These are phyloP conservation scores for Iris macrosiphon DNA, from an alignment of 106 monocot species.

Conservation along the genomic window DNA sequence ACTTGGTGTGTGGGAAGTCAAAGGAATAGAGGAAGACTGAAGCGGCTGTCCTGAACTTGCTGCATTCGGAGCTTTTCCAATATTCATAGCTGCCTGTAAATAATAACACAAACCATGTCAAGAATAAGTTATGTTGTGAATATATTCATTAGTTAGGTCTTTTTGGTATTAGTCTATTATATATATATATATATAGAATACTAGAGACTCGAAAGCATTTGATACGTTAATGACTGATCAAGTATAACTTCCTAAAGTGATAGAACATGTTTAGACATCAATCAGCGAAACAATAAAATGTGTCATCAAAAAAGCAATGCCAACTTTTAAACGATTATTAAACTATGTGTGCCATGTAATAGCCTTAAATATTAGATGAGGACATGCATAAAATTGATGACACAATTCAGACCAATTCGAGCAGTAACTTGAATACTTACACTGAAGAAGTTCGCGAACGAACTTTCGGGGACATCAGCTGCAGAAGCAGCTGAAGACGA, in stretches of 20 bases:
- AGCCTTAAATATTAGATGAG: too few species aligned
- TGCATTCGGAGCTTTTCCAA: conserved; percentile 26
- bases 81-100: conserved; percentile 46
- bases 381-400: not conserved
- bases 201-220: too few species aligned
- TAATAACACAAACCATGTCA: not conserved
- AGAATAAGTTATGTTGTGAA: not conserved
- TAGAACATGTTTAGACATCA: too few species aligned
- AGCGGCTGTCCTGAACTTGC: conserved; percentile 20
- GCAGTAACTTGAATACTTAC: conserved; percentile 18
- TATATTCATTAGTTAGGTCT: not conserved
- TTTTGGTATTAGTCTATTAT: too few species aligned
- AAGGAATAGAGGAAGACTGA: conserved; percentile 16
- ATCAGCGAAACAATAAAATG: too few species aligned
- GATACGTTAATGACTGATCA: too few species aligned
- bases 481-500: conserved; percentile 18
- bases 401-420: too few species aligned
- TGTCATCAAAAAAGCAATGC: too few species aligned
- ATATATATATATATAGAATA: too few species aligned
- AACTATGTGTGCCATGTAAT: too few species aligned
- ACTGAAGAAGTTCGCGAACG: conserved; percentile 39
- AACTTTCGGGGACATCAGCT: conserved; percentile 28
- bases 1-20: conserved; percentile 23
- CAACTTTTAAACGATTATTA: too few species aligned
- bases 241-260: too few species aligned